Base-by-base conservation (phyloP, 805 yeast genomes). In the Candida ipomoeae region DNA sequence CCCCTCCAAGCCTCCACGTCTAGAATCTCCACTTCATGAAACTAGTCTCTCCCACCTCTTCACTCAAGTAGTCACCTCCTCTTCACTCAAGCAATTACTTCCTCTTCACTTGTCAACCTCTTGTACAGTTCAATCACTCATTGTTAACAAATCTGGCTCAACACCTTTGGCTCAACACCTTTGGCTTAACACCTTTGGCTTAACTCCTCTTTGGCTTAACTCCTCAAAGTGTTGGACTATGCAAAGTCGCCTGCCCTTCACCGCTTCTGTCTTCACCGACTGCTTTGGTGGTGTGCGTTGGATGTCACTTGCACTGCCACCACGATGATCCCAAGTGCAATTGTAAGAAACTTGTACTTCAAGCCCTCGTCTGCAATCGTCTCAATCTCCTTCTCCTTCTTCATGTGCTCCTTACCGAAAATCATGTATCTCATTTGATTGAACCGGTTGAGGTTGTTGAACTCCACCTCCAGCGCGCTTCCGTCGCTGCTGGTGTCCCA, bases 281-380 rank as follows among this genome's bases (percentile, higher is more conserved):
- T 35, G 40, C 46, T 47, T 17, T 52, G 55, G 10, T 41, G 55
- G 13, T 50, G 59, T 11, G 56, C 63, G 40, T 52, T 55, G n/a
- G 60, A 59, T 31, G 75, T 68, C 50, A 72, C 68, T 49, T 67
- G 64, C 37, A 72, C 57, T 0, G 75, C 77, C 38, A 74, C 59
- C 37, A 74, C 67, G 51, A 70, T 61, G 5, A 74, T 73, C 17
- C 77, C 78, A 37, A 74, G 58, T 8, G 75, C 73, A 34, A 74
- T 66, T 41, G 74, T 68, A 40, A 74, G 62, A 48, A 74, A 74
- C 57, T 71, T 74, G 54, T 70, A 70, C 59, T 69, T 71, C 51
- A 74, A 61, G 35, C 63, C 60, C 54, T 74, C 78, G 46, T 74
- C 78, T 32, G 68, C 73, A 34, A 67, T 55, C 15, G 55, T 51